Conservation (phyloP, 768 basidiomycete species). For the Termitomyces sp. region DNA sequence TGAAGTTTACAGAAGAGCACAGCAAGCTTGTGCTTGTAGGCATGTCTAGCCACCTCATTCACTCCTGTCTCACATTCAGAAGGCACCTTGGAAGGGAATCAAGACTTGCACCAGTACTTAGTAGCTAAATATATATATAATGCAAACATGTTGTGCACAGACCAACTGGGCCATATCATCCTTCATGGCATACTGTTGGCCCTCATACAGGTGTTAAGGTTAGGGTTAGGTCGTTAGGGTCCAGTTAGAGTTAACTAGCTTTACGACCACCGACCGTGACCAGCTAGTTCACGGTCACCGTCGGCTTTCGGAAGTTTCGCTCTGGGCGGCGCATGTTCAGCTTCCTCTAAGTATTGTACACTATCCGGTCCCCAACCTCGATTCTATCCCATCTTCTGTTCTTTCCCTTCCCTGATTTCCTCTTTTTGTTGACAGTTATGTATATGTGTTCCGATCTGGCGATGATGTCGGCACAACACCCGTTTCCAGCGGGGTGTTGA, state of each 20-base stretch:
- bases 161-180: too few relatives aligned
- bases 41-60: constrained; percentile 18
- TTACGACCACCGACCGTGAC: too few relatives aligned
- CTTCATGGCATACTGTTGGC: too few relatives aligned
- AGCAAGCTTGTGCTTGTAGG: constrained; percentile 62
- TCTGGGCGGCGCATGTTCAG: too few relatives aligned
- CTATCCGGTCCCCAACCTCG: constrained; percentile 61
- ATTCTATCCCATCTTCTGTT: constrained; percentile 58
- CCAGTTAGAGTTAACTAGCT: too few relatives aligned
- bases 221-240: too few relatives aligned
- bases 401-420: neutral
- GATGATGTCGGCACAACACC: constrained; percentile 41
- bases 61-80: neutral
- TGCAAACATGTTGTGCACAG: too few relatives aligned
- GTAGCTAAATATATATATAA: too few relatives aligned
- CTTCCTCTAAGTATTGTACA: constrained; percentile 75
- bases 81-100: constrained; percentile 31
- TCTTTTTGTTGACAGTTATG: neutral
- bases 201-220: too few relatives aligned
- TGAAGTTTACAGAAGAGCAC: constrained; percentile 46
- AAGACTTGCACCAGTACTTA: too few relatives aligned
- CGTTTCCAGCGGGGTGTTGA: constrained; percentile 57
- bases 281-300: too few relatives aligned
- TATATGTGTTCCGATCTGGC: constrained; percentile 54
- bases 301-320: too few relatives aligned